A percentile compares a stretch with the other conserved stretches of the same genome.
Conservation (phyloP, 352 stramenopile genomes). For the Hyaloperonospora arabidopsidis region DNA sequence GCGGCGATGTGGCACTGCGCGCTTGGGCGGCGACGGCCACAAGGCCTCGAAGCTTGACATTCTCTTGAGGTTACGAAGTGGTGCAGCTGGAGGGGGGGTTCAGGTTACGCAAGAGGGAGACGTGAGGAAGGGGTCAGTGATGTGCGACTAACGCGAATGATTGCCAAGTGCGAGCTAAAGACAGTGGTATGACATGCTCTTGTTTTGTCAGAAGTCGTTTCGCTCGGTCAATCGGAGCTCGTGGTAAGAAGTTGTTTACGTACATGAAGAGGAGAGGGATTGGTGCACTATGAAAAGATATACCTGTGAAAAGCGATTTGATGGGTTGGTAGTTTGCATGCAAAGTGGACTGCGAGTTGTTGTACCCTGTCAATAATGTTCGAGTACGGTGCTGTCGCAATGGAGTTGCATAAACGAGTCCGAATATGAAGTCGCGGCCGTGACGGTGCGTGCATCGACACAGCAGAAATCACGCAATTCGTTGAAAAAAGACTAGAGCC, state of each 20-base stretch:
- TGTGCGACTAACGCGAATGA: no score
- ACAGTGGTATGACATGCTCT: no score
- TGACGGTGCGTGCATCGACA: constrained; percentile 16
- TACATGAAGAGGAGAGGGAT: no score
- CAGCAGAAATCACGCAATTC: constrained; percentile 3
- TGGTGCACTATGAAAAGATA: neutral
- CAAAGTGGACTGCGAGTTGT: neutral
- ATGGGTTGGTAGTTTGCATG: neutral
- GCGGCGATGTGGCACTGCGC: constrained; percentile 9
- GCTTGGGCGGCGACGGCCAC: constrained; percentile 25
- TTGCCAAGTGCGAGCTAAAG: no score
- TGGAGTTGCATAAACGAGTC: no score
- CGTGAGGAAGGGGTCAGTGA: no score
- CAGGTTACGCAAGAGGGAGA: constrained; percentile 11
- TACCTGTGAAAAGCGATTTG: constrained; percentile 3
- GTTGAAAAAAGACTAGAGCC: constrained; percentile 10
- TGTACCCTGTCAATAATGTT: neutral
- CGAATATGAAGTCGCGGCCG: constrained; percentile 13
- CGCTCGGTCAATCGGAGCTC: no score
- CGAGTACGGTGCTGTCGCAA: neutral
- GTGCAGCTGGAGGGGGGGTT: no score
- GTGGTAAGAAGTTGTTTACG: constrained; percentile 1
- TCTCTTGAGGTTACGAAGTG: no score
- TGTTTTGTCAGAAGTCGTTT: no score
- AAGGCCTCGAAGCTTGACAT: constrained; percentile 22